A percentile compares a stretch with the other conserved stretches of the same genome.
Conservation (phyloP, 139 green algal genomes). For the Chlorella sorokiniana region DNA sequence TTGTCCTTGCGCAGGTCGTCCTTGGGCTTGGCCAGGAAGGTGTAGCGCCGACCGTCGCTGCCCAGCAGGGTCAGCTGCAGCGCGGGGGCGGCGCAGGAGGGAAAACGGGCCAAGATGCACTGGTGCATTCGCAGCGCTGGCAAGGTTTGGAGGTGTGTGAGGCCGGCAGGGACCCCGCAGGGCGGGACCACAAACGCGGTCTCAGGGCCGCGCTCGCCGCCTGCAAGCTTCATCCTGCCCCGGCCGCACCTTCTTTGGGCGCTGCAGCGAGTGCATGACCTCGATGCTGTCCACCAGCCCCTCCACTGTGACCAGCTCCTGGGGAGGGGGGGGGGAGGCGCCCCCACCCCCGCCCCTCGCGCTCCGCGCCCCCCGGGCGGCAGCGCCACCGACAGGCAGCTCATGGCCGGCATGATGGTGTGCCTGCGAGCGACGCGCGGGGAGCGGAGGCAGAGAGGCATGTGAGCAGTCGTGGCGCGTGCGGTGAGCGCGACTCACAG, state of each 20-base stretch:
- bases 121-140: too few species aligned
- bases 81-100: background rate
- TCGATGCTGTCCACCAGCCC: constrained; percentile 83
- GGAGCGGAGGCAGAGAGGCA: background rate
- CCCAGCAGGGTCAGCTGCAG: constrained; percentile 69
- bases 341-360: background rate
- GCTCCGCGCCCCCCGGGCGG: constrained; percentile 11
- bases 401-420: constrained; percentile 24
- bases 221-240: too few species aligned
- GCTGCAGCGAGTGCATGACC: constrained; percentile 83
- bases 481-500: background rate
- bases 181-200: too few species aligned
- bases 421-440: background rate
- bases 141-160: background rate
- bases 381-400: constrained; percentile 33
- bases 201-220: too few species aligned
- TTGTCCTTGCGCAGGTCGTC: constrained; percentile 98
- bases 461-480: background rate
- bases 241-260: constrained; percentile 95
- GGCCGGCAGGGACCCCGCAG: background rate
- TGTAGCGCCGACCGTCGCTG: constrained; percentile 83
- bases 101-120: too few species aligned
- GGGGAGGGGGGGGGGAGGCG: background rate
- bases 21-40: constrained; percentile 97
- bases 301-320: constrained; percentile 67